Conservation (phyloP, 176 grass and related monocot species). For the Zea luxurians region DNA sequence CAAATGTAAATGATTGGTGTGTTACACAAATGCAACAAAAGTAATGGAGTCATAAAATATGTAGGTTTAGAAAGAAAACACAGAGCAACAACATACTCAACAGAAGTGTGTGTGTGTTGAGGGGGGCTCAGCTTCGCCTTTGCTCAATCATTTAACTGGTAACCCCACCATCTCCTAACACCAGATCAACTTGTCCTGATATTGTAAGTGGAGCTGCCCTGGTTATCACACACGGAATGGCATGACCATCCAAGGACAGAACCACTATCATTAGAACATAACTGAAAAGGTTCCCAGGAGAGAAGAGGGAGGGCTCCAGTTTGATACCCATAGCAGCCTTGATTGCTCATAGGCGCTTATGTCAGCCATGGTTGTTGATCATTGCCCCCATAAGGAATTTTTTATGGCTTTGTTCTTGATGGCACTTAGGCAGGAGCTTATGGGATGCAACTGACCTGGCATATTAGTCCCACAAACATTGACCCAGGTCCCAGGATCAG, state of each 20-base stretch:
- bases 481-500: no score
- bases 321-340: slow-evolving; percentile 18
- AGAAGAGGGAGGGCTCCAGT: no score
- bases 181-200: not conserved
- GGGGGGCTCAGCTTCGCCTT: slow-evolving; percentile 38
- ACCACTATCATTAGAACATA: not conserved
- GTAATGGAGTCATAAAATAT: not conserved
- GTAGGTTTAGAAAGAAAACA: not conserved
- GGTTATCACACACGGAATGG: no score
- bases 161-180: no score
- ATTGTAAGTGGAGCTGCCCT: no score
- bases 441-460: no score
- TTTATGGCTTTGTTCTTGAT: no score
- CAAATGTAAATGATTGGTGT: not conserved
- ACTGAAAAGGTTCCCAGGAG: not conserved
- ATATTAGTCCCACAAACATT: no score
- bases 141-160: slow-evolving; percentile 19
- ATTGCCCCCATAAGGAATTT: not conserved
- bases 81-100: not conserved
- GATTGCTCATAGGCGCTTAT: slow-evolving; percentile 5
- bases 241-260: not conserved
- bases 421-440: no score
- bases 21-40: not conserved
- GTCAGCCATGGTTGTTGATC: slow-evolving; percentile 29
- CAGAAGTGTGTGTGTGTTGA: not conserved